Evolutionary conservation across 73 alveolate species (phyloP), one percentile per base, ranked within the genome.

Genomic region (Symbiodinium pilosum): DNA sequence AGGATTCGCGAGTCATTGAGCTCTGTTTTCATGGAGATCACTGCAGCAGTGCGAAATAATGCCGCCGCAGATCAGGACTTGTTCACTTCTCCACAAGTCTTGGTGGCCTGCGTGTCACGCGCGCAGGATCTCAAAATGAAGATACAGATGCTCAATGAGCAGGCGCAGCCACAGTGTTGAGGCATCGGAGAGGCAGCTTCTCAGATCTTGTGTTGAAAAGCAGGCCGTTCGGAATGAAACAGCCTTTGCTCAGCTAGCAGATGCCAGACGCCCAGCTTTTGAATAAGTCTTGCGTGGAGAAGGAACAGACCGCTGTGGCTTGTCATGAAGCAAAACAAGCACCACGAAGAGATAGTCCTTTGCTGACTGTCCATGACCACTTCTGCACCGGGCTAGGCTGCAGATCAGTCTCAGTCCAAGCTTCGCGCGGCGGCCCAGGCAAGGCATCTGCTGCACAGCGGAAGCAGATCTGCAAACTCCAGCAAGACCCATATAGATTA

Each of bases 371-470:
- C 59, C n/a, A n/a, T n/a, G n/a, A n/a, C n/a, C n/a, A n/a, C n/a
- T n/a, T n/a, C n/a, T n/a, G n/a, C n/a, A n/a, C n/a, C n/a, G n/a
- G n/a, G n/a, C 64, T 36, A 89, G 96, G 96, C 98, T 43, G 98
- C 98, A 9, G 98, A 92, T 59, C 98, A 92, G 92, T 92, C 98
- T 36, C 98, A 92, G 98, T 75, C 98, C 52, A 92, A 92, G 98
- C 69, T 92, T 34, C 98, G 98, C 21, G 92, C 98, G 34, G 98
- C 98, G 68, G 96, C 96, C 12, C 96, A 89, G 96, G 96, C n/a
- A n/a, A n/a, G n/a, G n/a, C 9, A 52, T 52, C 20, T 9, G 69
- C 20, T 52, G 9, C n/a, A n/a, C n/a, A n/a, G n/a, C n/a, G n/a
- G n/a, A n/a, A n/a, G n/a, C n/a, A n/a, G n/a, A n/a, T n/a, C n/a